Percentiles rank a stretch among this genome's conserved stretches.
Evolutionary conservation across 768 basidiomycete species (phyloP).

Genomic region (Lactifluus pinguis): DNA sequence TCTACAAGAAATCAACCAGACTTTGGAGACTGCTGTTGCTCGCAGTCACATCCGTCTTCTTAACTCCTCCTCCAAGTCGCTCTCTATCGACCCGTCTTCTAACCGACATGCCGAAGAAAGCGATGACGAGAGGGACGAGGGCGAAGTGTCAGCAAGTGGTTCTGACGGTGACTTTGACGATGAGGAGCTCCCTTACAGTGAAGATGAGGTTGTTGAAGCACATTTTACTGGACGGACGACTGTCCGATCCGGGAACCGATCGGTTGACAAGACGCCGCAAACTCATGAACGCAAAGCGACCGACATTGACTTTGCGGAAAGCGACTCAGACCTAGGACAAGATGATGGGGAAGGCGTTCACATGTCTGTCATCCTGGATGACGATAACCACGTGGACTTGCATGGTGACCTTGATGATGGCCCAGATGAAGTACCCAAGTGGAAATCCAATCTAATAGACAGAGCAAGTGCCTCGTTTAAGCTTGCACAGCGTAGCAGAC

Average conservation of each 20-base stretch:
- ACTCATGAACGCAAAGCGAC: slow-evolving; percentile 30
- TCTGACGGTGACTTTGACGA: slow-evolving; percentile 25
- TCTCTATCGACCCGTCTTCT: slow-evolving; percentile 36
- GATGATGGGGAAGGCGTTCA: slow-evolving; percentile 37
- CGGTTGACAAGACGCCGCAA: slow-evolving; percentile 21
- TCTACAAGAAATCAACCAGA: slow-evolving; percentile 75
- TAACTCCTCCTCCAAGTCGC: slow-evolving; percentile 65
- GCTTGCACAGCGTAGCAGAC: slow-evolving; percentile 30
- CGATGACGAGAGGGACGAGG: slow-evolving; percentile 25
- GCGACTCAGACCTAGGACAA: slow-evolving; percentile 62
- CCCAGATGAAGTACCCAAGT: slow-evolving; percentile 48
- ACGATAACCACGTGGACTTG: slow-evolving; percentile 41
- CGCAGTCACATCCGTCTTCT: slow-evolving; percentile 78
- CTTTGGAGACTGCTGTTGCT: slow-evolving; percentile 77
- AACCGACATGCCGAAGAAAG: slow-evolving; percentile 22
- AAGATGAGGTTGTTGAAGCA: slow-evolving; percentile 16
- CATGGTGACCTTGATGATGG: slow-evolving; percentile 40
- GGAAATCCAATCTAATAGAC: slow-evolving; percentile 61
- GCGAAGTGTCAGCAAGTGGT: slow-evolving; percentile 19
- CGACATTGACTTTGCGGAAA: slow-evolving; percentile 62
- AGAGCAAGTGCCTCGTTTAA: slow-evolving; percentile 40
- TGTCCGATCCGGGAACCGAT: slow-evolving; percentile 13
- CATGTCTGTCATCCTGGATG: slow-evolving; percentile 36
- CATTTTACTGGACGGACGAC: slow-evolving; percentile 16
- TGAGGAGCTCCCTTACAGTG: slow-evolving; percentile 23